A percentile compares a stretch with the other conserved stretches of the same genome.
Conservation (phyloP, 352 stramenopile genomes). For the Phytophthora megakarya region DNA sequence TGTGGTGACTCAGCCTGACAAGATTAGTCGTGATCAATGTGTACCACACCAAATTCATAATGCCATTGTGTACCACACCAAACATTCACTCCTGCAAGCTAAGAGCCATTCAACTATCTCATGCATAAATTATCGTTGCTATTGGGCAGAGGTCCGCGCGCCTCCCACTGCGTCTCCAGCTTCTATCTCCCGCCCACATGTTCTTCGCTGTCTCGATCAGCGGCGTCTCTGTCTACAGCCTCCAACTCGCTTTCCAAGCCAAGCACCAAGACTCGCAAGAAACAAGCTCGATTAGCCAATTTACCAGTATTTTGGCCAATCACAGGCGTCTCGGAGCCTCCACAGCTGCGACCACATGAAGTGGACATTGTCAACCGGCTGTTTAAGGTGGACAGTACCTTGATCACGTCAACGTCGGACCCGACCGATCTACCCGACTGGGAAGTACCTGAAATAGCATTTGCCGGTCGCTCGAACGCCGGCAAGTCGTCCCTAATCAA, state of each 20-base stretch:
- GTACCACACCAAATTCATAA: too few species aligned
- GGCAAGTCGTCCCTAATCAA: slow-evolving; percentile 92
- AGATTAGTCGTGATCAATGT: too few species aligned
- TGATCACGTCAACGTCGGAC: slow-evolving; percentile 72
- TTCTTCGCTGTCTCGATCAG: background rate
- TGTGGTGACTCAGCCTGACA: too few species aligned
- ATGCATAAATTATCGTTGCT: too few species aligned
- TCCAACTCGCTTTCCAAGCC: background rate
- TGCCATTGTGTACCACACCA: too few species aligned
- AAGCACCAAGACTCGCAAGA: slow-evolving; percentile 48
- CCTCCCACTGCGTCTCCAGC: background rate
- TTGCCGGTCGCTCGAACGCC: slow-evolving; percentile 88
- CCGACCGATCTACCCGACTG: slow-evolving; percentile 66
- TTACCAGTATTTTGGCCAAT: slow-evolving; percentile 66
- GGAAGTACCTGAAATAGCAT: slow-evolving; percentile 79
- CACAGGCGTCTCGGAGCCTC: slow-evolving; percentile 52
- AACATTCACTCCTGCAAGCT: too few species aligned
- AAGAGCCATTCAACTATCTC: too few species aligned
- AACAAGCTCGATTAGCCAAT: slow-evolving; percentile 55
- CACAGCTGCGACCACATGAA: slow-evolving; percentile 64
- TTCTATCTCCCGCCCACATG: background rate
- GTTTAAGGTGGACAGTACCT: slow-evolving; percentile 60
- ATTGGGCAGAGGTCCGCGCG: too few species aligned
- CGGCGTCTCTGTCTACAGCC: slow-evolving; percentile 1
- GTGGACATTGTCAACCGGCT: slow-evolving; percentile 61